phyloP scores from a whole-genome alignment of 192 early-diverging fungal genomes.

The Umbelopsis ramanniana region DNA sequence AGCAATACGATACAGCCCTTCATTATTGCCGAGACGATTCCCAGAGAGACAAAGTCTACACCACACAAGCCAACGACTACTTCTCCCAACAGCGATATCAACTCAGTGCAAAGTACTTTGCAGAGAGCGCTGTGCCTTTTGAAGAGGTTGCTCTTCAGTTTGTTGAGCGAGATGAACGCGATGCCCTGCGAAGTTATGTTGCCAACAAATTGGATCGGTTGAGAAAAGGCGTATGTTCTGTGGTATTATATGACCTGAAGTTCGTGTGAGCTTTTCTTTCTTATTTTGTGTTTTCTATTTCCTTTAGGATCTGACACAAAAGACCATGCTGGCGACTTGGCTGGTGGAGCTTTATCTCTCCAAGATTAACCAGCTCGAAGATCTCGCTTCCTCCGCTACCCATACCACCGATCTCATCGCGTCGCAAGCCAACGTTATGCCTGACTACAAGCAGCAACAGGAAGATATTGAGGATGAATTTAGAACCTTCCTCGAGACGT shows the following conservation, averaged over 20 bases:
- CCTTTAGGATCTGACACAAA: conserved; percentile 78
- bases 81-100: conserved; percentile 75
- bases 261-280: not conserved
- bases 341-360: conserved; percentile 87
- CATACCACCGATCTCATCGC: conserved; percentile 26
- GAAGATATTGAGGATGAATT: conserved; percentile 70
- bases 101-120: conserved; percentile 87
- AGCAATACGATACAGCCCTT: conserved; percentile 83
- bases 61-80: conserved; percentile 86
- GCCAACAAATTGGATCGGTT: conserved; percentile 73
- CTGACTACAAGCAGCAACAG: conserved; percentile 64
- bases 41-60: conserved; percentile 78
- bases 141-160: conserved; percentile 93
- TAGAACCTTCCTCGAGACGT: conserved; percentile 67
- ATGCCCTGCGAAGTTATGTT: conserved; percentile 81
- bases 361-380: conserved; percentile 72
- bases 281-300: not conserved
- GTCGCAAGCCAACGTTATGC: conserved; percentile 42
- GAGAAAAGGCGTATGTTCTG: conserved; percentile 54
- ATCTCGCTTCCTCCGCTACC: conserved; percentile 44
- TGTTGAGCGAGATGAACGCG: conserved; percentile 70
- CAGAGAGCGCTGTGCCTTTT: conserved; percentile 78
- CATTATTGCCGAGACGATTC: conserved; percentile 76
- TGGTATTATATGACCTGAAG: not conserved
- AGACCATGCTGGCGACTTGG: conserved; percentile 84